Evolutionary conservation across 805 yeast genomes (phyloP).

Genomic region (Blastobotrys peoriensis): DNA sequence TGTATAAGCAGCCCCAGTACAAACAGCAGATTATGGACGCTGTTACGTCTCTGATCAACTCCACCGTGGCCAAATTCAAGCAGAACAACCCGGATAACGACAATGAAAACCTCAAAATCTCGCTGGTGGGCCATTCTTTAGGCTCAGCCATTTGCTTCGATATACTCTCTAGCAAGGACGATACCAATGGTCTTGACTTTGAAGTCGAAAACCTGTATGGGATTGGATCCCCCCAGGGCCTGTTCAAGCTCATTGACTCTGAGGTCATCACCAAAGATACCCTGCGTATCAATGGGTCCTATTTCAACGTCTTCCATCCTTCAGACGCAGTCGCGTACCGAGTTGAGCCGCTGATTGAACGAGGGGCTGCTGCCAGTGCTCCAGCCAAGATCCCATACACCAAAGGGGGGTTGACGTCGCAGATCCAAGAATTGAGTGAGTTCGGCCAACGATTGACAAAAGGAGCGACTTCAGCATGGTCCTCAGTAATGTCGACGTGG

Average conservation of each 20-base stretch:
- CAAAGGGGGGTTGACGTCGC: conserved; percentile 34
- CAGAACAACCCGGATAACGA: conserved; percentile 39
- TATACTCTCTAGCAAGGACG: conserved; percentile 40
- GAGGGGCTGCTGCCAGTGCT: conserved; percentile 40
- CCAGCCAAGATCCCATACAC: conserved; percentile 57
- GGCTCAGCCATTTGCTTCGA: conserved; percentile 86
- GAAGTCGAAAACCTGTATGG: conserved; percentile 70
- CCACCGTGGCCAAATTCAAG: conserved; percentile 50
- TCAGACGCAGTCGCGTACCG: conserved; percentile 91
- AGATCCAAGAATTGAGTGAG: conserved; percentile 32
- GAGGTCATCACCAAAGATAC: conserved; percentile 41
- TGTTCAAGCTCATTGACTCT: conserved; percentile 68
- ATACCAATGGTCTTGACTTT: conserved; percentile 44
- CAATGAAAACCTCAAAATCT: conserved; percentile 58
- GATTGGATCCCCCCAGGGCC: conserved; percentile 87
- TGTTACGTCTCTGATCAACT: conserved; percentile 60
- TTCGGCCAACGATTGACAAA: conserved; percentile 15
- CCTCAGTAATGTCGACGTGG: conserved; percentile 4
- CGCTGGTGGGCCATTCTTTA: conserved; percentile 83
- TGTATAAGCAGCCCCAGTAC: conserved; percentile 66
- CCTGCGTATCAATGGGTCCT: conserved; percentile 38
- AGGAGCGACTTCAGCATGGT: conserved; percentile 17
- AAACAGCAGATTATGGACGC: conserved; percentile 53
- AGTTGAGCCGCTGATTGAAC: conserved; percentile 72
- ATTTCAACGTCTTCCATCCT: conserved; percentile 81